Conservation (phyloP, 2,329 filamentous ascomycete genomes). For the Cladosporium sp. region DNA sequence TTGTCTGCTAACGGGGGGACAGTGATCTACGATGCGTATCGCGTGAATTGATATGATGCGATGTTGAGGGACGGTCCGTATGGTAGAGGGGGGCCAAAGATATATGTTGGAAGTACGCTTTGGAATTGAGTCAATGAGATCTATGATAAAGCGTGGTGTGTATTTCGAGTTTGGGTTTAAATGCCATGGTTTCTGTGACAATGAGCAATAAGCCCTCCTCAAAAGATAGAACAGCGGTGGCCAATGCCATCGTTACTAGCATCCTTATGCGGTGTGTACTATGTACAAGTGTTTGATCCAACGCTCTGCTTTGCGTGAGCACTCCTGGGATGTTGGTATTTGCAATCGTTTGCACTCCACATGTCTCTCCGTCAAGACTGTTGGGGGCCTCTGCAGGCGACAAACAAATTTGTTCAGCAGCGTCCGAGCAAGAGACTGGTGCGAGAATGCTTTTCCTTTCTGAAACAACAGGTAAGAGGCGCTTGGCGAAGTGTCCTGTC, state of each 20-base stretch:
- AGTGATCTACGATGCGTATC: conserved; percentile 29
- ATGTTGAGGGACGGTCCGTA: background rate
- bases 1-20: background rate
- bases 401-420: background rate
- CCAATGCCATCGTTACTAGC: background rate
- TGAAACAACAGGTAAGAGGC: background rate
- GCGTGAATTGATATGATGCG: conserved; percentile 16
- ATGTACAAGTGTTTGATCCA: background rate
- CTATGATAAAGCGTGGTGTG: background rate
- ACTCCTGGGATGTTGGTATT: background rate
- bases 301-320: background rate
- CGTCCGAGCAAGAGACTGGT: background rate
- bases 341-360: background rate
- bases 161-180: background rate
- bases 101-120: background rate
- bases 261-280: background rate
- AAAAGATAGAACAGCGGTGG: background rate
- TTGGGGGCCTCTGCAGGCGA: background rate
- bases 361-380: background rate
- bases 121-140: background rate
- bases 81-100: no score
- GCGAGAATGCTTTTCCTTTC: background rate
- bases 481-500: background rate
- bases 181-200: background rate
- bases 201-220: background rate